A percentile compares a stretch with the other conserved stretches of the same genome.
These are phyloP conservation scores for Oryza nivara DNA, from an alignment of 176 grass and related monocot genomes.

Conservation along the genomic window DNA sequence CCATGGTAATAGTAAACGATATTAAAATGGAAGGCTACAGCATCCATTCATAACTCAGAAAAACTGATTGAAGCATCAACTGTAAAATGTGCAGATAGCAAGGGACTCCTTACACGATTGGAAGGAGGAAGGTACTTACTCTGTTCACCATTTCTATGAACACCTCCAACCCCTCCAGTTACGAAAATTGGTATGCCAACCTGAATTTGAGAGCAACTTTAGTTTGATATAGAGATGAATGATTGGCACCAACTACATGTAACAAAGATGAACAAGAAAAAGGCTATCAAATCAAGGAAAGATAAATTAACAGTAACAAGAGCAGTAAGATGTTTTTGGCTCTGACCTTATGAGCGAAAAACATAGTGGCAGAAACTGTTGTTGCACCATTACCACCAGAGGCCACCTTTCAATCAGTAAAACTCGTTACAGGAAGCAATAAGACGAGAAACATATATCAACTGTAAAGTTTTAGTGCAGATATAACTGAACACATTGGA, in stretches of 20 bases:
- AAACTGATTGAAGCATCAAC: neutral
- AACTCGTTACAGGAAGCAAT: neutral
- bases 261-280: neutral
- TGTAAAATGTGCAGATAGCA: neutral
- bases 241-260: constrained; percentile 1
- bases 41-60: neutral
- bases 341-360: constrained; percentile 85
- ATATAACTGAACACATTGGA: neutral
- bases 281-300: constrained; percentile 2
- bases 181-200: constrained; percentile 92
- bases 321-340: neutral
- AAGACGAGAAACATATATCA: constrained; percentile 25
- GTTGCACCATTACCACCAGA: constrained; percentile 79
- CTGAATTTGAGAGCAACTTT: constrained; percentile 48
- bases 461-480: neutral
- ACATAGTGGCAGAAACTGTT: constrained; percentile 93
- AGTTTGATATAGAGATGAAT: neutral
- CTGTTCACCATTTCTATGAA: constrained; percentile 83
- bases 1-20: neutral
- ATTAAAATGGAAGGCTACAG: neutral
- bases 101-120: neutral
- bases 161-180: constrained; percentile 81
- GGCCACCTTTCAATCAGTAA: constrained; percentile 64
- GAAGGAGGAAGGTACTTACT: constrained; percentile 67
- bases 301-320: neutral